phyloP scores from a whole-genome alignment of 495 filamentous ascomycete species.

The Podospora tetraspora region DNA sequence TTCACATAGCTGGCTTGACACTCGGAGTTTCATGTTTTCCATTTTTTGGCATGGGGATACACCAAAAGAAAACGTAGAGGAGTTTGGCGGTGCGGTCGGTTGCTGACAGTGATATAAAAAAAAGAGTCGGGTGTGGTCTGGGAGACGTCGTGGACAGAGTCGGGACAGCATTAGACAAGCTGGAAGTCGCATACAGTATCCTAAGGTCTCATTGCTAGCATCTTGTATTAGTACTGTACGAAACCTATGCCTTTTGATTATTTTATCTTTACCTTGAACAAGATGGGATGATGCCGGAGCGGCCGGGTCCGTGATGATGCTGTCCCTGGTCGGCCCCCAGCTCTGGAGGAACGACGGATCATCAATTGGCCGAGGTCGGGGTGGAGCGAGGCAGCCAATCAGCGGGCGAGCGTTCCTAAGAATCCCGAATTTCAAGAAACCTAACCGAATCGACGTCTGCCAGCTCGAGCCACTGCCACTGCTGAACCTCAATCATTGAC shows the following conservation, averaged over 20 bases:
- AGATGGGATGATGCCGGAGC: background rate
- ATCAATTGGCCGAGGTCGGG: constrained; percentile 21
- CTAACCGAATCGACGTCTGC: constrained; percentile 28
- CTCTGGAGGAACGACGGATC: constrained; percentile 18
- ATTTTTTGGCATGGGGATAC: background rate
- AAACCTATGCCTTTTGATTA: background rate
- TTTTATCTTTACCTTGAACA: background rate
- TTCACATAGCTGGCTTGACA: background rate
- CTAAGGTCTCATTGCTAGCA: background rate
- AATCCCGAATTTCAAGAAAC: constrained; percentile 37
- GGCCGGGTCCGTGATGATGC: background rate
- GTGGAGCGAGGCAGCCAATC: constrained; percentile 27
- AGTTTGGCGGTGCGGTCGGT: background rate
- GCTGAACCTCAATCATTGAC: constrained; percentile 28
- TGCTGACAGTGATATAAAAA: background rate
- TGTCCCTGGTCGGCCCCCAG: background rate
- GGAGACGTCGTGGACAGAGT: background rate
- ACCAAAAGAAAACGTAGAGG: background rate
- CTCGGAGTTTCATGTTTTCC: background rate
- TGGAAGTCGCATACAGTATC: background rate
- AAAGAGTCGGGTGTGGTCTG: background rate
- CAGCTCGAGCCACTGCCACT: constrained; percentile 24
- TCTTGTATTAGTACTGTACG: background rate
- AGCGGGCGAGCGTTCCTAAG: constrained; percentile 33
- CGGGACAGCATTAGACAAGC: background rate